These are phyloP conservation scores for Zygosaccharomyces sapae DNA, from an alignment of 1,139 yeast species.

Conservation along the genomic window DNA sequence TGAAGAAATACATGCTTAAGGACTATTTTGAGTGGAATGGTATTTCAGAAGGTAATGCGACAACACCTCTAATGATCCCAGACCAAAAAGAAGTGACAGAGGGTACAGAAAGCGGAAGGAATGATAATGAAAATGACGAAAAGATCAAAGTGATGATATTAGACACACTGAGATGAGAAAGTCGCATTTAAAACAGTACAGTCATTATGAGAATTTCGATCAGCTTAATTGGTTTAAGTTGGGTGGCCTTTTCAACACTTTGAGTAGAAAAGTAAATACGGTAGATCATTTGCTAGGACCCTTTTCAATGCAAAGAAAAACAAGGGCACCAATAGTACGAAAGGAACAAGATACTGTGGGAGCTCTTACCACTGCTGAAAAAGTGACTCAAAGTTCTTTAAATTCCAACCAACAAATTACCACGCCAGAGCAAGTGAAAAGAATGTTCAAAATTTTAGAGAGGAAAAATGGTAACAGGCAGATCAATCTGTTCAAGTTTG, in stretches of 20 bases:
- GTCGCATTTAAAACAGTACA: constrained; percentile 24
- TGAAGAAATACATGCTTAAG: constrained; percentile 41
- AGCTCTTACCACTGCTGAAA: constrained; percentile 50
- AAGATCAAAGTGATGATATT: constrained; percentile 19
- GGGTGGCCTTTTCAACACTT: constrained; percentile 51
- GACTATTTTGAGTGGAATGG: constrained; percentile 27
- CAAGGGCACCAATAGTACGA: constrained; percentile 39
- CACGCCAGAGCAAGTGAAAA: constrained; percentile 58
- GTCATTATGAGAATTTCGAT: constrained; percentile 28
- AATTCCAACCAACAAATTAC: constrained; percentile 48
- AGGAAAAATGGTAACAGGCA: constrained; percentile 38
- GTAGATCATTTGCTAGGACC: constrained; percentile 71
- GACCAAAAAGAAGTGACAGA: constrained; percentile 2
- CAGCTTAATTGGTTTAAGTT: constrained; percentile 55
- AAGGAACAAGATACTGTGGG: constrained; percentile 43
- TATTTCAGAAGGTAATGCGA: constrained; percentile 13
- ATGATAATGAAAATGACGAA: constrained; percentile 21
- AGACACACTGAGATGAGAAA: constrained; percentile 21
- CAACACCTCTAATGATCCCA: neutral
- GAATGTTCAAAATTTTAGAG: constrained; percentile 42
- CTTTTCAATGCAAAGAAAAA: constrained; percentile 55
- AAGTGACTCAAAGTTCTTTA: constrained; percentile 50
- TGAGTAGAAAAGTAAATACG: constrained; percentile 48
- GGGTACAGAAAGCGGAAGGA: constrained; percentile 19
- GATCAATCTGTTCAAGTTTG: constrained; percentile 59